Percentiles rank a stretch among this genome's conserved stretches.
phyloP scores from a whole-genome alignment of 1,284 basidiomycete species.

The Laetiporus sulphureus region DNA sequence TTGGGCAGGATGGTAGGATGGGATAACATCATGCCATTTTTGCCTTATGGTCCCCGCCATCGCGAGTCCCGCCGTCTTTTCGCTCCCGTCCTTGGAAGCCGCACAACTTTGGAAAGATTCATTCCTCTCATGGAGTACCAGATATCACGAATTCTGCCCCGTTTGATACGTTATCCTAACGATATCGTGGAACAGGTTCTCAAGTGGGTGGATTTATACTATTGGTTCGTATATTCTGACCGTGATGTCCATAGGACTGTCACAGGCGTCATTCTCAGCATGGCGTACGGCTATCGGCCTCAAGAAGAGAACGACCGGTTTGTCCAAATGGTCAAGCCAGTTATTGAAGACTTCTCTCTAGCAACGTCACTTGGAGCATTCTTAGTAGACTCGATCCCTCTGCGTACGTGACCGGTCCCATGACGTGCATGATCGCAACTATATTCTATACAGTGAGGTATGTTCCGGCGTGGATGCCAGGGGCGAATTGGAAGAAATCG shows the following conservation, averaged over 20 bases:
- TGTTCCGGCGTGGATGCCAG: constrained; percentile 13
- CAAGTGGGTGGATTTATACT: constrained; percentile 33
- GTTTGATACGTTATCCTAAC: constrained; percentile 45
- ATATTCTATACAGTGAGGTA: constrained; percentile 13
- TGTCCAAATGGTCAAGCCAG: constrained; percentile 7
- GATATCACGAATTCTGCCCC: constrained; percentile 46
- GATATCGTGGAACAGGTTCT: constrained; percentile 47
- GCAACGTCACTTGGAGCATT: constrained; percentile 9
- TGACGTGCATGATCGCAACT: not conserved
- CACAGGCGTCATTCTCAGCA: constrained; percentile 4
- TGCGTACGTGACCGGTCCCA: constrained; percentile 1
- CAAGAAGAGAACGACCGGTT: constrained; percentile 6
- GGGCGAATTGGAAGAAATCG: constrained; percentile 8
- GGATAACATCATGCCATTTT: constrained; percentile 52
- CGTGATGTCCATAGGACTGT: constrained; percentile 1
- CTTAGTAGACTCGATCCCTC: constrained; percentile 10
- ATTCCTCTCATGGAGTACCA: constrained; percentile 43
- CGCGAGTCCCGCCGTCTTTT: constrained; percentile 53
- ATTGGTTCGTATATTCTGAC: not conserved
- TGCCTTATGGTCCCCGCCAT: constrained; percentile 54
- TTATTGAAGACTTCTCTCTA: constrained; percentile 7
- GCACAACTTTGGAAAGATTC: constrained; percentile 38
- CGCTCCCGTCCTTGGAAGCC: constrained; percentile 48
- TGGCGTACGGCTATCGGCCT: constrained; percentile 6
- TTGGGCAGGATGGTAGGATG: constrained; percentile 52